Percentiles rank a stretch among this genome's conserved stretches.
Conservation (phyloP, 257 asterid species). For the Solanum chiquidenum region DNA sequence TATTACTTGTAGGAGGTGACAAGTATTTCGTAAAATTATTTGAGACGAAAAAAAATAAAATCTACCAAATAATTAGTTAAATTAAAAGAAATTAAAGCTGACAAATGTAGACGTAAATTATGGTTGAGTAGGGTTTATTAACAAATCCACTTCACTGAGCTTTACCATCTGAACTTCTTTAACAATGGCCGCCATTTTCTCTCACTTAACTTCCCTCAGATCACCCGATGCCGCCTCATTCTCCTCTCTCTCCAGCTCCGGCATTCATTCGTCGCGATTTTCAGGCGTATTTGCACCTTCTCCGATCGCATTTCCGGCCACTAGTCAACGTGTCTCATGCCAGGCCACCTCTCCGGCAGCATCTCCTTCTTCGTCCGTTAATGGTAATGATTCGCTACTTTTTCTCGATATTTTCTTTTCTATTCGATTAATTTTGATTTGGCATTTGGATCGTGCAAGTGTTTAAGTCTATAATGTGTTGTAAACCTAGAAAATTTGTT, state of each 20-base stretch:
- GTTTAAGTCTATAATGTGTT: neutral
- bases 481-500: neutral
- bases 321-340: slow-evolving; percentile 53
- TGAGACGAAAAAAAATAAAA: neutral
- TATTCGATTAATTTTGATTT: neutral
- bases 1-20: neutral
- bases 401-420: neutral
- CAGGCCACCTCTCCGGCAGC: slow-evolving; percentile 40
- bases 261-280: slow-evolving; percentile 12
- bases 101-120: neutral
- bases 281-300: slow-evolving; percentile 17
- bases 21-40: too few species aligned
- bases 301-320: slow-evolving; percentile 18
- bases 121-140: neutral
- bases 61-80: neutral
- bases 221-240: slow-evolving; percentile 43
- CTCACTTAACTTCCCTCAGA: slow-evolving; percentile 32
- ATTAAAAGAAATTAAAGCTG: neutral
- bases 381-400: slow-evolving; percentile 35
- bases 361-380: slow-evolving; percentile 24
- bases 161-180: neutral
- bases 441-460: neutral
- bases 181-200: slow-evolving; percentile 32
- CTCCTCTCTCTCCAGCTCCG: slow-evolving; percentile 23
- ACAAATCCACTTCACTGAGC: neutral